A percentile compares a stretch with the other conserved stretches of the same genome.
These are phyloP conservation scores for Microsporum audouinii DNA, from an alignment of 2,329 filamentous ascomycete genomes.

Conservation along the genomic window DNA sequence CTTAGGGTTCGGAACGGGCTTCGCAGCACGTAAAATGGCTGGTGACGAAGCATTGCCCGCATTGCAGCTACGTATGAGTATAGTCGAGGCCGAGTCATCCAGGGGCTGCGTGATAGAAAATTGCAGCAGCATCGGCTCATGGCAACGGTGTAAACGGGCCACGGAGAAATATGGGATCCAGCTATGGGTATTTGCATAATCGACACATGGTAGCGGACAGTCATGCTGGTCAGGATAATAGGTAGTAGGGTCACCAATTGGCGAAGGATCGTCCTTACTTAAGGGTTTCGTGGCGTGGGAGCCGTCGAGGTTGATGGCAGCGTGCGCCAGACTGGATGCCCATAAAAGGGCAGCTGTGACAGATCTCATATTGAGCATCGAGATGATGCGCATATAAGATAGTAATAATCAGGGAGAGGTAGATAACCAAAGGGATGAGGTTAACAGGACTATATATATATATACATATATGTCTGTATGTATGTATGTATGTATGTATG, in stretches of 20 bases:
- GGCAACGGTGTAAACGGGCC: constrained; percentile 1
- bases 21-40: background rate
- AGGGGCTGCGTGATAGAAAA: constrained; percentile 4
- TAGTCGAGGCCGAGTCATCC: background rate
- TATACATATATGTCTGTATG: background rate
- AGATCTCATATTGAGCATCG: background rate
- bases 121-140: constrained; percentile 5
- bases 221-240: constrained; percentile 1
- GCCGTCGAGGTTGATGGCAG: background rate
- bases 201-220: background rate
- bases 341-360: background rate
- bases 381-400: background rate
- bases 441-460: background rate
- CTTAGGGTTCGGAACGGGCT: background rate
- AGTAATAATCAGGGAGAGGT: background rate
- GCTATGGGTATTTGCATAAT: background rate
- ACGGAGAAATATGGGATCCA: constrained; percentile 6
- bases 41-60: background rate
- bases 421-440: background rate
- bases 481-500: background rate
- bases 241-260: background rate
- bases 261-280: background rate
- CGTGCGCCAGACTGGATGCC: background rate
- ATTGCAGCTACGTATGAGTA: constrained; percentile 3
- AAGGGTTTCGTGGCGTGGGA: background rate